Conservation (phyloP, 331 rosid species). For the Acacia concinna region DNA sequence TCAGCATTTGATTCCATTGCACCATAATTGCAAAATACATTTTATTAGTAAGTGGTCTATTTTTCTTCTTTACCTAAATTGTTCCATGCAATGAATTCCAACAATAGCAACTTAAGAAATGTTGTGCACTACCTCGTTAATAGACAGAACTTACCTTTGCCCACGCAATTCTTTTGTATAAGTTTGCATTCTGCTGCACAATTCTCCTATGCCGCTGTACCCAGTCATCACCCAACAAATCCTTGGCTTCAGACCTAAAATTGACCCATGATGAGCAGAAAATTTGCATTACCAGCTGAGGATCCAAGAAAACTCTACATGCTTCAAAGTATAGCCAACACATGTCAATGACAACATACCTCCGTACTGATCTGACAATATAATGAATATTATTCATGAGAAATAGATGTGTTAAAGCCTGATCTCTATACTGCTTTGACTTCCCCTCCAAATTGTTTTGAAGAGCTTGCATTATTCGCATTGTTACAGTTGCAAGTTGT, state of each 20-base stretch:
- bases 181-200: slow-evolving; percentile 98
- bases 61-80: neutral
- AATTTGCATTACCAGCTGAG: slow-evolving; percentile 1
- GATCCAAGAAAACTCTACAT: slow-evolving; percentile 24
- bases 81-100: neutral
- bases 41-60: neutral
- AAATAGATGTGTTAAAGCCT: slow-evolving; percentile 79
- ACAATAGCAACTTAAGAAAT: neutral
- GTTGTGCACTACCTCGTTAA: too few species aligned
- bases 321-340: slow-evolving; percentile 13
- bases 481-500: slow-evolving; percentile 84
- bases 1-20: neutral
- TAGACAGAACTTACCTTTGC: slow-evolving; percentile 57
- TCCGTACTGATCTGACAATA: slow-evolving; percentile 94
- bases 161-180: slow-evolving; percentile 94
- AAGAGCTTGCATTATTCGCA: slow-evolving; percentile 97
- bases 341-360: slow-evolving; percentile 48
- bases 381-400: slow-evolving; percentile 98
- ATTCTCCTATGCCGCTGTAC: slow-evolving; percentile 91
- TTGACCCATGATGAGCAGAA: slow-evolving; percentile 17
- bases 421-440: slow-evolving; percentile 90
- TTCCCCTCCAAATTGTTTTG: slow-evolving; percentile 95
- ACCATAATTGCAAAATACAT: neutral
- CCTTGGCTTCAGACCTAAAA: slow-evolving; percentile 96
- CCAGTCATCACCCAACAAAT: slow-evolving; percentile 98